Percentiles rank a stretch among this genome's conserved stretches.
These are phyloP conservation scores for Phenoliferia sp. DNA, from an alignment of 1,284 basidiomycete genomes.

Conservation along the genomic window DNA sequence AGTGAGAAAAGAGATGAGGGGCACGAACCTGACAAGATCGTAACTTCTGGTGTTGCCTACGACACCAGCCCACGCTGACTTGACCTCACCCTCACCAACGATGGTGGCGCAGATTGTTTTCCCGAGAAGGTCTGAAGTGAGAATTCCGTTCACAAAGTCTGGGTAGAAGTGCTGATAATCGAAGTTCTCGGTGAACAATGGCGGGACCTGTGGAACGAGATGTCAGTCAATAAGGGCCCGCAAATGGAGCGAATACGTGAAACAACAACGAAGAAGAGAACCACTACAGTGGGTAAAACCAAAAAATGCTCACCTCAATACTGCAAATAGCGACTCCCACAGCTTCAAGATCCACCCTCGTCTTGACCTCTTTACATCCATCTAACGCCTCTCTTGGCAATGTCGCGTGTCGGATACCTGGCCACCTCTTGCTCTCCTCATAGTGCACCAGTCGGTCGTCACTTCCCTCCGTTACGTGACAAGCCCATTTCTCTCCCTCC, in stretches of 20 bases:
- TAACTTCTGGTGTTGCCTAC: slow-evolving; percentile 65
- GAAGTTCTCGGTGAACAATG: slow-evolving; percentile 97
- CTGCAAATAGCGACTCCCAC: slow-evolving; percentile 73
- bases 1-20: not conserved
- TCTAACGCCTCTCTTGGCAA: slow-evolving; percentile 45
- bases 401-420: slow-evolving; percentile 12
- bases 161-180: slow-evolving; percentile 87
- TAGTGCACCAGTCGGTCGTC: slow-evolving; percentile 30
- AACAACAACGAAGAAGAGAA: no score
- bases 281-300: no score
- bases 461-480: slow-evolving; percentile 14
- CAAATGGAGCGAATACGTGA: no score
- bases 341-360: slow-evolving; percentile 36
- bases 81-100: slow-evolving; percentile 50
- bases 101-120: slow-evolving; percentile 91
- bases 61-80: slow-evolving; percentile 25
- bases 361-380: slow-evolving; percentile 55
- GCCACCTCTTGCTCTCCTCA: slow-evolving; percentile 26
- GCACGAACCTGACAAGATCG: slow-evolving; percentile 67
- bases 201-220: slow-evolving; percentile 92
- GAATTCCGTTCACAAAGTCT: slow-evolving; percentile 93
- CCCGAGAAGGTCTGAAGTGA: slow-evolving; percentile 91
- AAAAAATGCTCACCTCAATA: slow-evolving; percentile 40
- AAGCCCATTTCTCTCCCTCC: slow-evolving; percentile 24
- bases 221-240: not conserved